Evolutionary conservation across 441 rosid species (phyloP).

Genomic region (Monsonia emarginata): DNA sequence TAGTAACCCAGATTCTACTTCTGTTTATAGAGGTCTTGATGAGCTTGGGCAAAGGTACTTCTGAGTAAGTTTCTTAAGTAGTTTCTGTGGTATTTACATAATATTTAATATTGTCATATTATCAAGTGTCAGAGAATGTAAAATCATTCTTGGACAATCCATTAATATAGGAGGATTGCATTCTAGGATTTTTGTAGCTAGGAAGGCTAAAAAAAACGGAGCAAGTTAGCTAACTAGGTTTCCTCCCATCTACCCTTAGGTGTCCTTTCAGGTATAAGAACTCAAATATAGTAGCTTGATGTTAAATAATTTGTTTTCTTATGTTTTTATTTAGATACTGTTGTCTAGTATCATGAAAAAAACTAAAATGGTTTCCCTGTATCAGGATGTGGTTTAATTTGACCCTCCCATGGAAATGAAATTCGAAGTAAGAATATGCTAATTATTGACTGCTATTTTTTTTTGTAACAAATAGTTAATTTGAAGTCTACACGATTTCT

Average conservation of each 20-base stretch:
- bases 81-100: neutral
- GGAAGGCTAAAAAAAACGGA: neutral
- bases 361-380: neutral
- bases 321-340: neutral
- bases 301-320: neutral
- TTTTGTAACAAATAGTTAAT: neutral
- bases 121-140: neutral
- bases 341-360: neutral
- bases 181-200: neutral
- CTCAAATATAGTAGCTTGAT: neutral
- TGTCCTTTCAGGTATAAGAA: neutral
- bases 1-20: slow-evolving; percentile 48
- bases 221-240: neutral
- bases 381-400: slow-evolving; percentile 2
- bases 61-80: slow-evolving; percentile 8
- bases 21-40: slow-evolving; percentile 76
- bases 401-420: neutral
- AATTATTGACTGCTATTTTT: neutral
- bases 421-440: neutral
- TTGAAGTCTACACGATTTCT: neutral
- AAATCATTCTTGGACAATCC: neutral
- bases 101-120: slow-evolving; percentile 1
- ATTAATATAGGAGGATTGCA: neutral
- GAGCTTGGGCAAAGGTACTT: slow-evolving; percentile 78
- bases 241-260: neutral